Evolutionary conservation across 164 flowering plant genomes (phyloP), one percentile per base, ranked within the genome.

Genomic region (Umbilicus rupestris): DNA sequence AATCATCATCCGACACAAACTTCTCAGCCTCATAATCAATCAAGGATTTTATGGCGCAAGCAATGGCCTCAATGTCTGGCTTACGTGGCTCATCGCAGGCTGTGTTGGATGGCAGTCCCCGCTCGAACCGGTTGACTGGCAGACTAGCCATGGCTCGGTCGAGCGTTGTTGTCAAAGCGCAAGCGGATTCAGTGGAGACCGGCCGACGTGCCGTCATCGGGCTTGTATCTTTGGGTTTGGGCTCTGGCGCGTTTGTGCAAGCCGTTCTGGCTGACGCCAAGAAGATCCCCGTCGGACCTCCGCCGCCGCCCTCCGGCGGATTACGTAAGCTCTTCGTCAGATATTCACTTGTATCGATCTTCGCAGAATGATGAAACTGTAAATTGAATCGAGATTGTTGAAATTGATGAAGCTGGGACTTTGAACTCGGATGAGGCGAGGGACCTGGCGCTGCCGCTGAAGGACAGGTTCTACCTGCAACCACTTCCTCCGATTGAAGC

Each of bases 261-360:
- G 84, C 83, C n/a, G 91, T 83, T 28, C 82, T 87, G 1, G 98
- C 98, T 7, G 98, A 74, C 0, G 82, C 84, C 29, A 78, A 62
- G 75, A 19, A 89, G 50, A 94, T 94, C 75, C 85, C 85, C 71
- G 76, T 94, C 11, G 98, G 98, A 64, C 85, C 84, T 7, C 92
- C 98, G 59, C 98, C 98, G 3, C 89, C 90, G 0, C 97, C 91
- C 8, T 89, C 97, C 66, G 98, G 97, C 67, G 97, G 96, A 69
- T 60, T 94, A 55, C 92, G 96, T 91, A 81, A 86, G 96, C 81
- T 57, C 68, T 39, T 49, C 17, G 22, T 29, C n/a, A n/a, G n/a
- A n/a, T 26, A 2, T 62, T 33, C 65, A 42, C 5, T 0, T 29
- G 39, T 33, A 41, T n/a, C n/a, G n/a, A n/a, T n/a, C n/a, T n/a